Conservation (phyloP, 345 rosid species). For the Syzygium oleosum region DNA sequence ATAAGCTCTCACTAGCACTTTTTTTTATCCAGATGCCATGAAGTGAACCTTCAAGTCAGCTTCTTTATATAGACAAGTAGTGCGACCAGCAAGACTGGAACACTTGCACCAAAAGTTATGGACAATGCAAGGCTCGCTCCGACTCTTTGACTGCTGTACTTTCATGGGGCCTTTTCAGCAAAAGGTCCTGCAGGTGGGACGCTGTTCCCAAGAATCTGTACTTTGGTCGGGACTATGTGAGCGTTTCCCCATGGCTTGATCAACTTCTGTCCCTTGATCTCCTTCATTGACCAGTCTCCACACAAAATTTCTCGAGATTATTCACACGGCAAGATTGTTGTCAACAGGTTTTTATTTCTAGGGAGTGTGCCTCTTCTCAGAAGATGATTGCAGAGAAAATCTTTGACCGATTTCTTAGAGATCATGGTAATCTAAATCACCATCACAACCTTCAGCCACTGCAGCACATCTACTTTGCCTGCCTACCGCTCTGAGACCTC, state of each 20-base stretch:
- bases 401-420: background rate
- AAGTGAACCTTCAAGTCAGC: background rate
- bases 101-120: background rate
- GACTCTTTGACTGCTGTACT: background rate
- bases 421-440: background rate
- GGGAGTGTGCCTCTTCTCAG: background rate
- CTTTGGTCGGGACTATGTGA: background rate
- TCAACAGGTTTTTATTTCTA: background rate
- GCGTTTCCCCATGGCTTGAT: background rate
- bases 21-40: background rate
- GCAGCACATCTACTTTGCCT: background rate
- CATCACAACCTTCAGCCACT: background rate
- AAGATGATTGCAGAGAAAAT: background rate
- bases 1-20: background rate
- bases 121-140: background rate
- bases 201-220: background rate
- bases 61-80: background rate
- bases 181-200: background rate
- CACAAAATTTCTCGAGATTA: background rate
- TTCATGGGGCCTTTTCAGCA: background rate
- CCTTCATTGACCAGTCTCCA: background rate
- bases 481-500: background rate
- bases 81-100: background rate
- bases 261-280: background rate
- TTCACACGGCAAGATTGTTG: background rate